Percentiles rank a stretch among this genome's conserved stretches.
These are phyloP conservation scores for Annona cherimola DNA, from an alignment of 164 flowering plant species.

Conservation along the genomic window DNA sequence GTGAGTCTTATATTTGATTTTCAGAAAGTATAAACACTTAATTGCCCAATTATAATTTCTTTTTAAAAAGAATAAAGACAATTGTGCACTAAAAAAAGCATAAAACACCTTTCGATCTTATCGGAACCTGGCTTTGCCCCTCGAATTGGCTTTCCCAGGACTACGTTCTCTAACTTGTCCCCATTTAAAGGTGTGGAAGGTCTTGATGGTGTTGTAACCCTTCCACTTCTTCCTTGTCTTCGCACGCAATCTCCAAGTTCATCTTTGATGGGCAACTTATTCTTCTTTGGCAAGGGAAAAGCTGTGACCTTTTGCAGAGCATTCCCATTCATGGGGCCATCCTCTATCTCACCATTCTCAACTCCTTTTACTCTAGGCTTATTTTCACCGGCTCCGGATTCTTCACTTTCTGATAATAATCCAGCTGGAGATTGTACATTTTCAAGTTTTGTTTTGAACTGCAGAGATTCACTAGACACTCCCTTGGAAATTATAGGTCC, in stretches of 20 bases:
- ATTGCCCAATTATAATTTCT: too few relatives aligned
- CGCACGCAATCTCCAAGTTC: conserved; percentile 65
- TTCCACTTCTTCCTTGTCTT: conserved; percentile 79
- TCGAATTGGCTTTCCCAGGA: conserved; percentile 47
- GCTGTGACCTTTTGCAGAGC: conserved; percentile 33
- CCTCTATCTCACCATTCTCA: conserved; percentile 35
- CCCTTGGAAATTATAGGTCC: conserved; percentile 31
- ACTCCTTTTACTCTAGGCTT: conserved; percentile 43
- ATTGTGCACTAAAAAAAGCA: not conserved
- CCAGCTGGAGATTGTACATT: conserved; percentile 61
- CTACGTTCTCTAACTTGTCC: conserved; percentile 53
- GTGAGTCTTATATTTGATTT: not conserved
- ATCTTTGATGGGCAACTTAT: conserved; percentile 40
- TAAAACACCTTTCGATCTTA: conserved; percentile 63
- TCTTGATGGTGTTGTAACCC: conserved; percentile 51
- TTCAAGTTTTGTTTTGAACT: conserved; percentile 51
- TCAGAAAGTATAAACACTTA: not conserved
- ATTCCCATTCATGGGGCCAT: conserved; percentile 22
- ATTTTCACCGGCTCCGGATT: conserved; percentile 67
- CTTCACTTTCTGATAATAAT: conserved; percentile 81
- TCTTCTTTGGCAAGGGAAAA: conserved; percentile 43
- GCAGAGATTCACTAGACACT: conserved; percentile 36
- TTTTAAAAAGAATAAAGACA: not conserved
- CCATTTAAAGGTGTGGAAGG: conserved; percentile 34
- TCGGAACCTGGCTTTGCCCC: conserved; percentile 41